These are phyloP conservation scores for Ajuga chamaepitys DNA, from an alignment of 257 asterid species.

Conservation along the genomic window DNA sequence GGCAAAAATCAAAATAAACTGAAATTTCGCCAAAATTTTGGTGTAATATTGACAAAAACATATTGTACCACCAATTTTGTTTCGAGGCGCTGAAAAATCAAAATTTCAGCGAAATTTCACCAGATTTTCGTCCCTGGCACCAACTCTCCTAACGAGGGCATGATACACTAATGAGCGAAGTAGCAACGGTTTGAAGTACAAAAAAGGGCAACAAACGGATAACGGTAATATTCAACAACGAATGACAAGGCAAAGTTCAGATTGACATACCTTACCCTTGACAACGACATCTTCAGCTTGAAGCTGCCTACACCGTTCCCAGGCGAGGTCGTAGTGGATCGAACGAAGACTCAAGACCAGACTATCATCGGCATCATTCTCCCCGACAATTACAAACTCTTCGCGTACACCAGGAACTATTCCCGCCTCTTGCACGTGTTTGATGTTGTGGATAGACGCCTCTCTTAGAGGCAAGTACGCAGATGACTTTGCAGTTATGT, in stretches of 20 bases:
- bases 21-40: too few species aligned
- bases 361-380: slow-evolving; percentile 75
- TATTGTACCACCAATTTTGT: too few species aligned
- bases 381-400: slow-evolving; percentile 75
- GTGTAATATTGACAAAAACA: too few species aligned
- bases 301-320: slow-evolving; percentile 96
- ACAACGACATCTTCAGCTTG: slow-evolving; percentile 96
- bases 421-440: slow-evolving; percentile 81
- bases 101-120: too few species aligned
- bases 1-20: too few species aligned
- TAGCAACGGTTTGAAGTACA: not conserved
- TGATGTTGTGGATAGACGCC: slow-evolving; percentile 69
- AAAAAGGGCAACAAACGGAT: not conserved
- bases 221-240: not conserved
- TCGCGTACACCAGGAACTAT: slow-evolving; percentile 74
- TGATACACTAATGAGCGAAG: not conserved
- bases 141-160: too few species aligned
- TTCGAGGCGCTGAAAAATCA: too few species aligned
- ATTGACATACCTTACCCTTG: slow-evolving; percentile 72
- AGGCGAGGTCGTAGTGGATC: slow-evolving; percentile 80
- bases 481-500: slow-evolving; percentile 85
- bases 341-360: slow-evolving; percentile 80
- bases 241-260: not conserved
- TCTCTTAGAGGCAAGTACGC: slow-evolving; percentile 83
- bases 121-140: too few species aligned